Conservation (phyloP, 2,329 filamentous ascomycete species). For the Aspergillus awamori region DNA sequence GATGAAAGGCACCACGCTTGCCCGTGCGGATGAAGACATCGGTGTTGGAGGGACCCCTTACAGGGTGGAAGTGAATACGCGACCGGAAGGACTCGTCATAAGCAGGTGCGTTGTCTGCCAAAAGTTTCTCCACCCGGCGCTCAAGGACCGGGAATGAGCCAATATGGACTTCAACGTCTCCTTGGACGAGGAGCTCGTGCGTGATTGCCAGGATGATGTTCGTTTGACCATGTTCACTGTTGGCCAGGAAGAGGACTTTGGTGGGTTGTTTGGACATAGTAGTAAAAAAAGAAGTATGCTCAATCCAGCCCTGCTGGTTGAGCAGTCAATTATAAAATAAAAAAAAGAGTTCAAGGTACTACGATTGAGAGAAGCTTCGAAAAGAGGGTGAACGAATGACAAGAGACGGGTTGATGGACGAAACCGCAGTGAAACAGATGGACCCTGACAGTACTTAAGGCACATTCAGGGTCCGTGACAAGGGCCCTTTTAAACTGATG, state of each 20-base stretch:
- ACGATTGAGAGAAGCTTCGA: not conserved
- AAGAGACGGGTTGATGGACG: not conserved
- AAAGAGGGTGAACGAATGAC: not conserved
- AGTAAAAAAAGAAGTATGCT: not conserved
- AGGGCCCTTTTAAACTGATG: not conserved
- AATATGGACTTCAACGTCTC: conserved; percentile 48
- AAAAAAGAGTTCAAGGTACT: not conserved
- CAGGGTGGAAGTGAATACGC: conserved; percentile 37
- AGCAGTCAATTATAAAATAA: not conserved
- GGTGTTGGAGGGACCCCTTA: conserved; percentile 36
- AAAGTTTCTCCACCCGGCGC: conserved; percentile 32
- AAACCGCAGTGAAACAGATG: conserved; percentile 5
- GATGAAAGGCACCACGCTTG: conserved; percentile 31
- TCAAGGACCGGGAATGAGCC: conserved; percentile 47
- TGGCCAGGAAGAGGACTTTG: conserved; percentile 49
- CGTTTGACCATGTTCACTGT: conserved; percentile 51
- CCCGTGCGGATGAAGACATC: conserved; percentile 38
- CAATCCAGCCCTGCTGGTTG: not conserved
- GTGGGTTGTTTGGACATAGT: conserved; percentile 21
- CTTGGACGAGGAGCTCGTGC: conserved; percentile 43
- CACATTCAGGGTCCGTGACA: not conserved
- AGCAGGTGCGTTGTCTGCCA: conserved; percentile 25
- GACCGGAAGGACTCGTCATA: conserved; percentile 23
- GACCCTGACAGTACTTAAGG: not conserved
- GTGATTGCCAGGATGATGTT: conserved; percentile 52